These are phyloP conservation scores for Ambrosia artemisiifolia DNA, from an alignment of 129 eudicot genomes.

Conservation along the genomic window DNA sequence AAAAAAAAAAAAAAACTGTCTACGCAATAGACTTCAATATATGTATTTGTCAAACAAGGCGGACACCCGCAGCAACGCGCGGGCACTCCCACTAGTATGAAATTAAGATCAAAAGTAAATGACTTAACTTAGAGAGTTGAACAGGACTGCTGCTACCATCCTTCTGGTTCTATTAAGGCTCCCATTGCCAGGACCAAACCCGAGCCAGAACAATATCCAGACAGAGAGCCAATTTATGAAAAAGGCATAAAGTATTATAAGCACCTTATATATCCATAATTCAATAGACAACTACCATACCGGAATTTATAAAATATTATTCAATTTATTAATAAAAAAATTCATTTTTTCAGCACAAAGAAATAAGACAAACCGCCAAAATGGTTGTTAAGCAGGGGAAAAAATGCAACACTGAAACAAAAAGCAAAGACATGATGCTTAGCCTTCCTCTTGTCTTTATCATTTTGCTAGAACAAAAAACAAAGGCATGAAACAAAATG, in stretches of 20 bases:
- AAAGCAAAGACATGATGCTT: constrained; percentile 42
- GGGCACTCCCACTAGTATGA: no score
- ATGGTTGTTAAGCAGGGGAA: not conserved
- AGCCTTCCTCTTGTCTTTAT: constrained; percentile 77
- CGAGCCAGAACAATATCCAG: constrained; percentile 59
- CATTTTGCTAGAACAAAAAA: constrained; percentile 48
- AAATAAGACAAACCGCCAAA: not conserved
- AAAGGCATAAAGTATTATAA: constrained; percentile 80
- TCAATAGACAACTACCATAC: not conserved
- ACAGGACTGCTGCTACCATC: constrained; percentile 81
- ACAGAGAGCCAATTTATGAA: constrained; percentile 72
- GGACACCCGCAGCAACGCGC: no score
- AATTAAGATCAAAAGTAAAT: not conserved
- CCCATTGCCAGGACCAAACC: constrained; percentile 70
- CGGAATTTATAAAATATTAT: not conserved
- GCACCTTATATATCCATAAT: constrained; percentile 28
- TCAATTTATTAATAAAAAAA: not conserved
- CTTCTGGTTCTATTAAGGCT: constrained; percentile 74
- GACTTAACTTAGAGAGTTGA: constrained; percentile 85
- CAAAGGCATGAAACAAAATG: constrained; percentile 7
- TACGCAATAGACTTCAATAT: no score
- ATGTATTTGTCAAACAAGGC: no score
- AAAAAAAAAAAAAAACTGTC: no score
- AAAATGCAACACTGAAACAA: not conserved
- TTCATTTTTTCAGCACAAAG: not conserved